These are phyloP conservation scores for Penicillium diatomitis DNA, from an alignment of 495 filamentous ascomycete species.

Conservation along the genomic window DNA sequence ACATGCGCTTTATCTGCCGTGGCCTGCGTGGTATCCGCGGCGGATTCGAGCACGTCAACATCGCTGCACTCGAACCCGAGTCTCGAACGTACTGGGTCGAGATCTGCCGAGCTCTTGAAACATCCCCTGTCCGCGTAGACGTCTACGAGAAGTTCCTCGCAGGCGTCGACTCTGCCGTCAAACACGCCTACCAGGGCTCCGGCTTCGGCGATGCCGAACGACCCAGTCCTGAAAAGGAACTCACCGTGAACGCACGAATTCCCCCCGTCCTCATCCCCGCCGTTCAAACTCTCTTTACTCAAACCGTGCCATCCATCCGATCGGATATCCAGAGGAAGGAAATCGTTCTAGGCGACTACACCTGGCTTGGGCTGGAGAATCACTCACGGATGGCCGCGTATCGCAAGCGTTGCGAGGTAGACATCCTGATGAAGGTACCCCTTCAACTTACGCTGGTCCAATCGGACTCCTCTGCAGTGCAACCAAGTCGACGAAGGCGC, in stretches of 20 bases:
- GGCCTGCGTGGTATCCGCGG: conserved; percentile 42
- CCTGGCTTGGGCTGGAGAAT: conserved; percentile 39
- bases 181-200: conserved; percentile 36
- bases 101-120: conserved; percentile 32
- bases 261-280: conserved; percentile 34
- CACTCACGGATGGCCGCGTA: conserved; percentile 32
- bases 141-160: conserved; percentile 42
- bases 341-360: conserved; percentile 40
- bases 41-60: conserved; percentile 22
- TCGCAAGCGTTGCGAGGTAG: conserved; percentile 28
- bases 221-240: conserved; percentile 37
- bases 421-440: conserved; percentile 37
- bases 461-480: conserved; percentile 1
- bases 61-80: conserved; percentile 22
- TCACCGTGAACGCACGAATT: conserved; percentile 38
- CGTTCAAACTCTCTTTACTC: conserved; percentile 33
- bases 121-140: conserved; percentile 35
- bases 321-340: conserved; percentile 39
- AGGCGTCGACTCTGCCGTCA: conserved; percentile 38
- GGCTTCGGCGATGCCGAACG: conserved; percentile 40
- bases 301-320: conserved; percentile 30
- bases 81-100: conserved; percentile 33
- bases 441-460: conserved; percentile 13
- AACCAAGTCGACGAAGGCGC: conserved; percentile 15
- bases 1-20: conserved; percentile 59